Evolutionary conservation across 192 early-diverging fungal species (phyloP).

Genomic region (Rhizophagus sp.): DNA sequence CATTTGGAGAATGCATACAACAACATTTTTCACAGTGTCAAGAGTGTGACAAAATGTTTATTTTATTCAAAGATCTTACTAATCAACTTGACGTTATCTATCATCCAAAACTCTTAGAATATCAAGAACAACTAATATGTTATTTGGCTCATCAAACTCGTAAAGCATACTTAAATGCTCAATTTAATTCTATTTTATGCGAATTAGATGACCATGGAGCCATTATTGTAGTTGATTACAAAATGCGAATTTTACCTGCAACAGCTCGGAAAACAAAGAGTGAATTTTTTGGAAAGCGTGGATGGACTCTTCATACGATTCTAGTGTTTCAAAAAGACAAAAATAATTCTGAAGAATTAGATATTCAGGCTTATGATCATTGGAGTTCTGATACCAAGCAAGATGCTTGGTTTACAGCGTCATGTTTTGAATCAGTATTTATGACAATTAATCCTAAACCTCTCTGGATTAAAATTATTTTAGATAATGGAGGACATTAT

Average conservation of each 20-base stretch:
- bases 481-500: too few species aligned
- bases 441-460: too few species aligned
- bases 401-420: not conserved
- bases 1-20: not conserved
- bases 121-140: conserved; percentile 3
- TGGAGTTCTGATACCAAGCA: not conserved
- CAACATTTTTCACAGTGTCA: not conserved
- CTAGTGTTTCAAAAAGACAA: not conserved
- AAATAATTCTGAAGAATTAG: not conserved
- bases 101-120: not conserved
- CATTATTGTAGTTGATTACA: not conserved
- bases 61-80: not conserved
- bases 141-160: not conserved
- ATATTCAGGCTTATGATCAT: not conserved
- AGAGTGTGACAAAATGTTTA: not conserved
- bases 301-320: not conserved
- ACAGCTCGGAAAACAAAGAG: not conserved
- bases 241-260: conserved; percentile 11
- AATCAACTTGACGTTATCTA: not conserved
- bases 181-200: not conserved
- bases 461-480: too few species aligned
- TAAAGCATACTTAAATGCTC: not conserved
- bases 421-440: too few species aligned
- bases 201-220: not conserved
- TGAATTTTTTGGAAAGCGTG: conserved; percentile 2